Evolutionary conservation across 768 basidiomycete genomes (phyloP).

Genomic region (Rhizopogon sp.): DNA sequence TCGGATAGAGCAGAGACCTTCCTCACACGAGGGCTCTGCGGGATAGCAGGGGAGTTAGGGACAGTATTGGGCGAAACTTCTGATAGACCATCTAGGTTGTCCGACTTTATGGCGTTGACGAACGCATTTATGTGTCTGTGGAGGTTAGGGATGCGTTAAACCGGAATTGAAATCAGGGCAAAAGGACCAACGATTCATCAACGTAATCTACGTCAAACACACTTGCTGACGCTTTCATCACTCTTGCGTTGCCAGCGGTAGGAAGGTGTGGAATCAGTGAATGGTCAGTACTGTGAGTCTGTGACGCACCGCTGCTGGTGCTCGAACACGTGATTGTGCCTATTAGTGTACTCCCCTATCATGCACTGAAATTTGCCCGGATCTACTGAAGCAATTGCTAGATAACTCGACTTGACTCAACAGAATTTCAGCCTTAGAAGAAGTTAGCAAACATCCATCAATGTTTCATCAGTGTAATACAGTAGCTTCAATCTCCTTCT

Average conservation of each 20-base stretch:
- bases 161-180: background rate
- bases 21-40: constrained; percentile 48
- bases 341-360: too few species aligned
- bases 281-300: background rate
- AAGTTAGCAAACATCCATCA: too few species aligned
- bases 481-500: too few species aligned
- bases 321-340: background rate
- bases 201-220: constrained; percentile 53
- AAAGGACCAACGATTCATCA: constrained; percentile 57
- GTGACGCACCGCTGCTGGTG: too few species aligned
- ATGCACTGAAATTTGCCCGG: too few species aligned
- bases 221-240: constrained; percentile 9
- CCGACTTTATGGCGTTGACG: constrained; percentile 61
- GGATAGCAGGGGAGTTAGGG: constrained; percentile 16
- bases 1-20: constrained; percentile 84
- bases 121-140: constrained; percentile 71
- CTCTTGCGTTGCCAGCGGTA: constrained; percentile 7
- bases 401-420: too few species aligned
- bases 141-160: background rate
- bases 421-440: too few species aligned
- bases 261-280: constrained; percentile 3
- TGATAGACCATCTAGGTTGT: constrained; percentile 36
- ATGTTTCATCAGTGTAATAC: too few species aligned
- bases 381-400: too few species aligned
- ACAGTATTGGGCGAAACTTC: constrained; percentile 15